phyloP scores from a whole-genome alignment of 2,329 filamentous ascomycete genomes.

The Chrysoporthe cubensis region DNA sequence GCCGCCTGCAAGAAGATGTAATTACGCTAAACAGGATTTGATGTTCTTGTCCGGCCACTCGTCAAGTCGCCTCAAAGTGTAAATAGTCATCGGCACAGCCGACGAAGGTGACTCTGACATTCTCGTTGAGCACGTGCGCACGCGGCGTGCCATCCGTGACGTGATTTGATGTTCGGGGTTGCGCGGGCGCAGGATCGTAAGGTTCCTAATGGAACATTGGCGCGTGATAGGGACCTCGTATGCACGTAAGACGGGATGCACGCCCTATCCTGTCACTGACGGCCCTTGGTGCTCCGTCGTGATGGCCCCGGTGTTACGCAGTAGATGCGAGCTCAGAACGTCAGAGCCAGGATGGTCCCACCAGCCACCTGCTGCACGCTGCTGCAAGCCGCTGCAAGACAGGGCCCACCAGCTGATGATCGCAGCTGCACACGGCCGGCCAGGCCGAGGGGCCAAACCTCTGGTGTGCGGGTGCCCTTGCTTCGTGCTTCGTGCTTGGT shows the following conservation, averaged over 20 bases:
- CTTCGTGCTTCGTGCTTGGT: background rate
- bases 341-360: background rate
- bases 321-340: background rate
- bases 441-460: background rate
- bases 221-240: background rate
- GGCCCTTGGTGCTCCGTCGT: background rate
- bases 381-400: background rate
- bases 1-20: background rate
- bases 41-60: background rate
- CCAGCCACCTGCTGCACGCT: background rate
- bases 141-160: background rate
- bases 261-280: background rate
- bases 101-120: background rate
- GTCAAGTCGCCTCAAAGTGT: background rate
- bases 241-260: conserved; percentile 4
- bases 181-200: background rate
- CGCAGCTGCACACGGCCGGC: background rate
- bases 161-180: background rate
- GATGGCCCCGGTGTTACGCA: too few relatives aligned
- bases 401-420: background rate
- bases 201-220: background rate
- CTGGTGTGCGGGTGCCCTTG: background rate
- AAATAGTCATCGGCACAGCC: background rate
- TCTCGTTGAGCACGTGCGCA: background rate
- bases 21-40: too few relatives aligned